Conservation (phyloP, 495 filamentous ascomycete genomes). For the Paragyromitra xinjiangensis region DNA sequence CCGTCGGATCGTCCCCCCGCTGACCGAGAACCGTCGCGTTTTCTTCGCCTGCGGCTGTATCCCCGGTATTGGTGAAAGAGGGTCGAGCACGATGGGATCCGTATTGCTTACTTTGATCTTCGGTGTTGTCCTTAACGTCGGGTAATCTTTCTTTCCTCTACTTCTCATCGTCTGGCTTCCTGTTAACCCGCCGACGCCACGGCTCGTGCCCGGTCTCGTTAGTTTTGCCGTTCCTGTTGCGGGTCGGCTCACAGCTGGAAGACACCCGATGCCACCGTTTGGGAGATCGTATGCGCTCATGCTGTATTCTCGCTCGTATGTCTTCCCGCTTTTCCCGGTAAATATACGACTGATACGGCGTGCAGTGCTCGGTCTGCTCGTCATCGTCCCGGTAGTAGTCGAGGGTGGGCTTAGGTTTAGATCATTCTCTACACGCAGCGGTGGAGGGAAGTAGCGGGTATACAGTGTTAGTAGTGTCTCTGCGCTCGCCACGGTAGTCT, state of each 20-base stretch:
- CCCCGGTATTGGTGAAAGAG: slow-evolving; percentile 18
- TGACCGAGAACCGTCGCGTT: slow-evolving; percentile 47
- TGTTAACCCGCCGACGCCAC: not conserved
- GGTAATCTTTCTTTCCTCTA: slow-evolving; percentile 10
- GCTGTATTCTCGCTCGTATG: slow-evolving; percentile 29
- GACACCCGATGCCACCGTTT: slow-evolving; percentile 1
- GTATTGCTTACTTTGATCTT: slow-evolving; percentile 55
- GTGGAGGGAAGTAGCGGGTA: slow-evolving; percentile 69
- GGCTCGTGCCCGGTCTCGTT: slow-evolving; percentile 9
- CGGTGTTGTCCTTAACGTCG: slow-evolving; percentile 31
- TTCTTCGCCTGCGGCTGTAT: slow-evolving; percentile 37
- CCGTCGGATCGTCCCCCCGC: slow-evolving; percentile 51
- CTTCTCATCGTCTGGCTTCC: slow-evolving; percentile 7
- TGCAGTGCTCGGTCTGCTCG: slow-evolving; percentile 39
- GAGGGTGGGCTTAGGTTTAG: slow-evolving; percentile 14
- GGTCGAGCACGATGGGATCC: slow-evolving; percentile 20
- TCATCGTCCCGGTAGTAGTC: not conserved
- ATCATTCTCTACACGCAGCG: slow-evolving; percentile 1
- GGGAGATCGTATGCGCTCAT: slow-evolving; percentile 37
- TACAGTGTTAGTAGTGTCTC: slow-evolving; percentile 86
- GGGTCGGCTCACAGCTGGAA: slow-evolving; percentile 18
- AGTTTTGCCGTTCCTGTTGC: slow-evolving; percentile 28
- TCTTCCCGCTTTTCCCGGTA: slow-evolving; percentile 1
- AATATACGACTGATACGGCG: slow-evolving; percentile 33
- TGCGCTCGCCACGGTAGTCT: slow-evolving; percentile 81